Evolutionary conservation across 768 basidiomycete genomes (phyloP).

Genomic region (Lentinus tigrinus): DNA sequence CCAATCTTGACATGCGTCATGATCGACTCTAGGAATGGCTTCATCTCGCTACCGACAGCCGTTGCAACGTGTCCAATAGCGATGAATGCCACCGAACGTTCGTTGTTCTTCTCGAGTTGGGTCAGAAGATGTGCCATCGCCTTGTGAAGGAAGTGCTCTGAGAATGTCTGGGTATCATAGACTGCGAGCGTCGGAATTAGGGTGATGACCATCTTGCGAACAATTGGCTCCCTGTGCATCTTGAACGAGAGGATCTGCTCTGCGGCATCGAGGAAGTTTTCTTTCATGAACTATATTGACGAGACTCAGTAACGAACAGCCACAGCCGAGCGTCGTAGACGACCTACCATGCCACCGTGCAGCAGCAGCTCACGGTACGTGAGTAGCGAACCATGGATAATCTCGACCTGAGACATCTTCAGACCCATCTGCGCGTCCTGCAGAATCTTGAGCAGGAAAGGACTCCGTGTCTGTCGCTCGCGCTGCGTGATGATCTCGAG

Average conservation of each 20-base stretch:
- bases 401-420: constrained; percentile 77
- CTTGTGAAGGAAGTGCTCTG: constrained; percentile 87
- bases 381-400: constrained; percentile 89
- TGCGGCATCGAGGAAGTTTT: constrained; percentile 81
- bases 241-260: constrained; percentile 90
- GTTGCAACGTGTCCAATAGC: constrained; percentile 95
- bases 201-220: constrained; percentile 92
- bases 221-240: constrained; percentile 80
- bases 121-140: constrained; percentile 90
- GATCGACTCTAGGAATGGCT: constrained; percentile 89
- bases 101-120: constrained; percentile 85
- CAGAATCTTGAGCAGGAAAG: constrained; percentile 78
- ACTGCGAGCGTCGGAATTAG: constrained; percentile 93
- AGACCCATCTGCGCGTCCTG: constrained; percentile 84
- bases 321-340: no score
- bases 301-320: not conserved
- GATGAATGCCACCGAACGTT: constrained; percentile 90
- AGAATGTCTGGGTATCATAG: constrained; percentile 92
- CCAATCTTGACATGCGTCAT: constrained; percentile 88
- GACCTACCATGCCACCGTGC: constrained; percentile 88
- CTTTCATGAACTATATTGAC: constrained; percentile 72
- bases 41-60: constrained; percentile 92
- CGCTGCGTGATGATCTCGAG: constrained; percentile 81
- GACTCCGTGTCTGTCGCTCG: constrained; percentile 63
- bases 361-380: constrained; percentile 89